These are phyloP conservation scores for Smittium culicis DNA, from an alignment of 371 early-diverging fungal species.

Conservation along the genomic window DNA sequence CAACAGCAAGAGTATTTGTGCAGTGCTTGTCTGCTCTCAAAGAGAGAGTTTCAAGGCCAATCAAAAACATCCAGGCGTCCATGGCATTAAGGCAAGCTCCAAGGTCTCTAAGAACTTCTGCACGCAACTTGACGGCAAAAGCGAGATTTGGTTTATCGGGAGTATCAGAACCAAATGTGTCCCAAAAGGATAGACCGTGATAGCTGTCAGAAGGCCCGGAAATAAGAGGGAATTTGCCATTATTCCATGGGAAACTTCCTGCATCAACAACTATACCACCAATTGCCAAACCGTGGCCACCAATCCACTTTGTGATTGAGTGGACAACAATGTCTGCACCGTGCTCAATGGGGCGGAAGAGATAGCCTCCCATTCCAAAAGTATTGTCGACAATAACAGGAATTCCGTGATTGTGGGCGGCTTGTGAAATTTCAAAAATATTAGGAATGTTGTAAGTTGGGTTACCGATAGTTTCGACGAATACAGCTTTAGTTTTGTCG, in stretches of 20 bases:
- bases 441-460: too few relatives aligned
- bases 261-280: slow-evolving; percentile 76
- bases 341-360: slow-evolving; percentile 65
- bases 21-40: slow-evolving; percentile 69
- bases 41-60: too few relatives aligned
- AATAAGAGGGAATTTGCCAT: too few relatives aligned
- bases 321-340: slow-evolving; percentile 88
- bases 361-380: slow-evolving; percentile 82
- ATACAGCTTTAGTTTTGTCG: slow-evolving; percentile 70
- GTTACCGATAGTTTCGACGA: slow-evolving; percentile 77
- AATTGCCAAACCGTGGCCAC: slow-evolving; percentile 65
- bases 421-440: slow-evolving; percentile 53
- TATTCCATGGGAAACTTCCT: too few relatives aligned
- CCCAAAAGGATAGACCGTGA: slow-evolving; percentile 75
- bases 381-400: slow-evolving; percentile 78
- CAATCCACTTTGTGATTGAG: too few relatives aligned
- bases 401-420: slow-evolving; percentile 64
- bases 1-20: slow-evolving; percentile 59
- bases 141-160: slow-evolving; percentile 45
- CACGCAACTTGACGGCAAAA: slow-evolving; percentile 56
- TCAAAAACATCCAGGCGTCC: slow-evolving; percentile 64
- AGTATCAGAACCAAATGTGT: too few relatives aligned
- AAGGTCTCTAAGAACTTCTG: slow-evolving; percentile 68
- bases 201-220: slow-evolving; percentile 65
- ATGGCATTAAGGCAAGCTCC: too few relatives aligned